Percentiles rank a stretch among this genome's conserved stretches.
These are phyloP conservation scores for Pseudozyma flocculosa DNA, from an alignment of 1,284 basidiomycete species.

Conservation along the genomic window DNA sequence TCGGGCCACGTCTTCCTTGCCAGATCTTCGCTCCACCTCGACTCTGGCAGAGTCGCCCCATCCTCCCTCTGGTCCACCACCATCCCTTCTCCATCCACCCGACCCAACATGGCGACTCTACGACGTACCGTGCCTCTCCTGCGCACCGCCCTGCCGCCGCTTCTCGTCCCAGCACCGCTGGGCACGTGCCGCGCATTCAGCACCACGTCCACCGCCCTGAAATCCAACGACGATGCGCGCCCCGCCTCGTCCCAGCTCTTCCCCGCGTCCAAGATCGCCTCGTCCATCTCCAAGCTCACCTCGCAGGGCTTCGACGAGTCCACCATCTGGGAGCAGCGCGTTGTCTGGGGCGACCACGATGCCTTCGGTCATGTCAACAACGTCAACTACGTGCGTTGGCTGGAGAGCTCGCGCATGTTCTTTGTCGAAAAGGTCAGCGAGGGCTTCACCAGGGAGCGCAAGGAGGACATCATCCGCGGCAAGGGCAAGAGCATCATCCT, in stretches of 20 bases:
- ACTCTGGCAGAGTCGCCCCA: too few relatives aligned
- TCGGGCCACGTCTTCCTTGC: too few relatives aligned
- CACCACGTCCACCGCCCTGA: background rate
- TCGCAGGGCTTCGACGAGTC: slow-evolving; percentile 11
- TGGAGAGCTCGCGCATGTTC: slow-evolving; percentile 44
- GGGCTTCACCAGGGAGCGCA: slow-evolving; percentile 8
- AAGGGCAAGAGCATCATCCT: slow-evolving; percentile 43
- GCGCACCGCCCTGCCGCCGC: too few relatives aligned
- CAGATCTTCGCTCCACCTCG: too few relatives aligned
- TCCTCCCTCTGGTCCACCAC: too few relatives aligned
- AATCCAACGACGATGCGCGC: slow-evolving; percentile 1
- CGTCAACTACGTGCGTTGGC: slow-evolving; percentile 49
- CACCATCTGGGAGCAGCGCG: slow-evolving; percentile 30
- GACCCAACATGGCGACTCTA: too few relatives aligned
- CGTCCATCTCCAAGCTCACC: background rate
- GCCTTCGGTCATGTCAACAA: slow-evolving; percentile 53
- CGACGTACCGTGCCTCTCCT: too few relatives aligned
- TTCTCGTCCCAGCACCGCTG: too few relatives aligned
- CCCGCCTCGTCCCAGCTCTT: slow-evolving; percentile 12
- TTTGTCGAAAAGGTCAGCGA: slow-evolving; percentile 14
- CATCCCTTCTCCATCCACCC: too few relatives aligned
- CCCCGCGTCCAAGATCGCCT: background rate
- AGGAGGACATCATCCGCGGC: slow-evolving; percentile 29
- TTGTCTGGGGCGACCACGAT: slow-evolving; percentile 44
- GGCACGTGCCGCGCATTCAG: too few relatives aligned